Evolutionary conservation across 2,329 filamentous ascomycete genomes (phyloP).

Genomic region (Diaporthe amygdali): DNA sequence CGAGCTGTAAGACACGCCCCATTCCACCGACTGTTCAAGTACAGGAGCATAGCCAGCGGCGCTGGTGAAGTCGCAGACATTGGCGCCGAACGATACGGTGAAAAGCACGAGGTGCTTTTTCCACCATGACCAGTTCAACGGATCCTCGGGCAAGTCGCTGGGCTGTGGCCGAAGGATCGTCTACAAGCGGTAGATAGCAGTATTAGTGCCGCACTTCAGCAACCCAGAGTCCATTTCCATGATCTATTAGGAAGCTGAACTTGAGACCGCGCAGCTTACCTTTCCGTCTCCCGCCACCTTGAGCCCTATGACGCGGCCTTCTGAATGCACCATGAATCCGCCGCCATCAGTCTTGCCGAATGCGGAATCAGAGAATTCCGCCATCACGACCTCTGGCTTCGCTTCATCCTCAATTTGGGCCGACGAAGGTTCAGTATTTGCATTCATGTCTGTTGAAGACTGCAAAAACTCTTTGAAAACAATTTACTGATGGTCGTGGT

Average conservation of each 20-base stretch:
- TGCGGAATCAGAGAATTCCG: background rate
- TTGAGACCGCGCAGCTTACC: background rate
- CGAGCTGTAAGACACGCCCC: background rate
- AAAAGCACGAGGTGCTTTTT: constrained; percentile 27
- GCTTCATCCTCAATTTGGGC: background rate
- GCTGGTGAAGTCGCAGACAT: constrained; percentile 23
- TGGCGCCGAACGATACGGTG: constrained; percentile 22
- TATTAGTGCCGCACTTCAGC: background rate
- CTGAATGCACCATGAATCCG: background rate
- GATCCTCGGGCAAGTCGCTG: constrained; percentile 26
- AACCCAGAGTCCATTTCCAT: background rate
- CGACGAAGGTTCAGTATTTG: background rate
- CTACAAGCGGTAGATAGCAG: background rate
- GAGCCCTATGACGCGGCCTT: background rate
- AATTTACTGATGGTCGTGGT: no score
- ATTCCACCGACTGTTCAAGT: background rate
- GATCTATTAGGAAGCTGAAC: background rate
- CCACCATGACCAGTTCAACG: constrained; percentile 29
- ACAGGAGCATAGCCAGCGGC: background rate
- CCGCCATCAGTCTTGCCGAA: background rate
- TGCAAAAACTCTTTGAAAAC: no score
- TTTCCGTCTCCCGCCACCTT: background rate
- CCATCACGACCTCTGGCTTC: background rate
- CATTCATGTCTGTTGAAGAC: background rate
- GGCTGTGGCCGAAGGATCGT: constrained; percentile 18